Base-by-base conservation (phyloP, 1,284 basidiomycete genomes). In the Malassezia furfur region DNA sequence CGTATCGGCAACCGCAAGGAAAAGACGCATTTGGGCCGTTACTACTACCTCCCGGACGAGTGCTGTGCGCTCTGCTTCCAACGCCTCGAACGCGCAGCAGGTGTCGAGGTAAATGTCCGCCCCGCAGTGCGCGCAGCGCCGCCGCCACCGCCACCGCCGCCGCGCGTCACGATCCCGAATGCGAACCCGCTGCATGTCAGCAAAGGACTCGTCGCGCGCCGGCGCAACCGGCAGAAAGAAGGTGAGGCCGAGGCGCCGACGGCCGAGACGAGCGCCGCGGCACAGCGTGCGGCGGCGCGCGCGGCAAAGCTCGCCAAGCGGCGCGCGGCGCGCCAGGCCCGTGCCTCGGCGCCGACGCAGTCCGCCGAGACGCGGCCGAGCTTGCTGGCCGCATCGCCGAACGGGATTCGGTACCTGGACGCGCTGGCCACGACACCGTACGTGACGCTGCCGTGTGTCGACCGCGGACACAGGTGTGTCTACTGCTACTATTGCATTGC, bases 401-500 rank as follows among this genome's bases (percentile, higher is more conserved):
- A 61, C 25, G 71, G 71, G 2, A 59, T 74, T 11, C 54, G 60
- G 7, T 72, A 70, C 46, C 62, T 67, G 15, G 66, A 68, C 35
- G 66, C 68, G 7, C 55, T 64, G 39, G 52, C 63, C 3, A 63
- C 64, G 15, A 64, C 63, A 6, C 59, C 74, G 2, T 75, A 75
- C 59, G 54, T 59, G 34, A 64, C 65, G n/a, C 44, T 64, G n/a
- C 68, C 67, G 17, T 75, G 74, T 48, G 50, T 38, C 6, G 36
- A 50, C 7, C 17, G 51, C 10, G 51, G 58, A 1, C 58, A 66
- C 19, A 36, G 32, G 10, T 60, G 59, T 36, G 28, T 35, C 11
- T 75, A 75, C 53, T 75, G 72, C 62, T 75, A 75, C 48, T 61
- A 64, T 31, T 75, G 72, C 56, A 63, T 74, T 25, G 59, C 67